Conservation (phyloP, 805 yeast species). For the Kazachstania taianensis region DNA sequence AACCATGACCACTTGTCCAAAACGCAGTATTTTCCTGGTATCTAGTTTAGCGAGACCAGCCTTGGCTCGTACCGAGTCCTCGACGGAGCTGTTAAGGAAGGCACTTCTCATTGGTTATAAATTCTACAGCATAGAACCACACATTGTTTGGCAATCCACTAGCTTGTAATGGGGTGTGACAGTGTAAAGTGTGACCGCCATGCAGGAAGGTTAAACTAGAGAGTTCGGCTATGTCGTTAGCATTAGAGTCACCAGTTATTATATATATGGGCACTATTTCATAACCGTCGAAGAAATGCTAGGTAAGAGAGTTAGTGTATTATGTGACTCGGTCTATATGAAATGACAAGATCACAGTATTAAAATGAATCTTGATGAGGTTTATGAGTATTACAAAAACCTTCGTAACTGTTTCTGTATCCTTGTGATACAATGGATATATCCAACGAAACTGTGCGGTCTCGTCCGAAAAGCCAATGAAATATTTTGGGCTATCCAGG, state of each 20-base stretch:
- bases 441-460: slow-evolving; percentile 7
- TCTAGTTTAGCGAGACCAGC: slow-evolving; percentile 5
- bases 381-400: not conserved
- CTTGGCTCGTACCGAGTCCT: slow-evolving; percentile 1
- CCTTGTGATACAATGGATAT: slow-evolving; percentile 2
- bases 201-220: slow-evolving; percentile 7
- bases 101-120: slow-evolving; percentile 6
- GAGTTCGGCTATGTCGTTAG: slow-evolving; percentile 10
- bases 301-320: slow-evolving; percentile 4
- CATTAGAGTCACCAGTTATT: slow-evolving; percentile 6
- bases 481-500: slow-evolving; percentile 1
- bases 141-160: slow-evolving; percentile 7
- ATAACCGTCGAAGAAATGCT: not conserved
- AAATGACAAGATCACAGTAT: slow-evolving; percentile 1
- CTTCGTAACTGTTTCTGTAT: slow-evolving; percentile 1
- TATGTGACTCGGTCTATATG: slow-evolving; percentile 9
- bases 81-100: not conserved
- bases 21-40: too few species aligned
- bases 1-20: too few species aligned
- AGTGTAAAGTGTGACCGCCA: slow-evolving; percentile 8
- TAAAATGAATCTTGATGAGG: slow-evolving; percentile 2
- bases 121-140: too few species aligned
- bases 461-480: slow-evolving; percentile 11
- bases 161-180: slow-evolving; percentile 8
- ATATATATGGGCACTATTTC: slow-evolving; percentile 1